Base-by-base conservation (phyloP, 148 eudicot species). In the Fagopyrum tataricum region DNA sequence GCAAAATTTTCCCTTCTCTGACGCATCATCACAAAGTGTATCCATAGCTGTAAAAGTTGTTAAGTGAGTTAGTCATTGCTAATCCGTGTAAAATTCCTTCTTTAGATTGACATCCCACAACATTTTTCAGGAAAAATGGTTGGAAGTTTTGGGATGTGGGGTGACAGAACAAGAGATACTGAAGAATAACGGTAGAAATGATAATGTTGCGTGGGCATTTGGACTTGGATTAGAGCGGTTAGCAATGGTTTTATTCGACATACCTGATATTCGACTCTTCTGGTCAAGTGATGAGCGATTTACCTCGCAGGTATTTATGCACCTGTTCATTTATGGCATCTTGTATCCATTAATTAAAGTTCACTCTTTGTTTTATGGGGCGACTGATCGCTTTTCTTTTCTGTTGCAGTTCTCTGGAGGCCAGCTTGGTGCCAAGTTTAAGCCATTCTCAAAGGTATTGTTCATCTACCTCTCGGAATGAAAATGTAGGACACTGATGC, bases 111-210 rank as follows among this genome's bases (percentile, higher is more conserved):
- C 69, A 58, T 23, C 56, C 40, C 31, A 42, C 59, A 26, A 72
- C 71, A 49, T 77, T 77, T 77, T 72, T 74, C 86, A 96, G 99
- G 99, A 90, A 6, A 80, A 92, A 77, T 96, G 99, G 99, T 73
- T 96, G 84, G 99, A 96, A 82, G 99, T 96, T 72, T 84, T 96
- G 79, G 99, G 99, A 26, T 92, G 97, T 78, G 99, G 99, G 70
- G 99, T 96, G 76, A 96, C 85, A 86, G 94, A 96, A 79, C 92
- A 85, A 69, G 97, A 92, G 82, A 96, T 96, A 82, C 77, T 96
- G 74, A 89, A 85, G 81, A 89, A 89, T 82, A 89, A 83, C 72
- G 91, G 96, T 20, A 90, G 74, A 73, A 71, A 78, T 23, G 85
- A 88, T 67, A 86, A 86, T 76, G 87, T 84, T 77, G 99, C 99